Percentiles rank a stretch among this genome's conserved stretches.
phyloP scores from a whole-genome alignment of 306 rosid genomes.

The Acacia acuminata region DNA sequence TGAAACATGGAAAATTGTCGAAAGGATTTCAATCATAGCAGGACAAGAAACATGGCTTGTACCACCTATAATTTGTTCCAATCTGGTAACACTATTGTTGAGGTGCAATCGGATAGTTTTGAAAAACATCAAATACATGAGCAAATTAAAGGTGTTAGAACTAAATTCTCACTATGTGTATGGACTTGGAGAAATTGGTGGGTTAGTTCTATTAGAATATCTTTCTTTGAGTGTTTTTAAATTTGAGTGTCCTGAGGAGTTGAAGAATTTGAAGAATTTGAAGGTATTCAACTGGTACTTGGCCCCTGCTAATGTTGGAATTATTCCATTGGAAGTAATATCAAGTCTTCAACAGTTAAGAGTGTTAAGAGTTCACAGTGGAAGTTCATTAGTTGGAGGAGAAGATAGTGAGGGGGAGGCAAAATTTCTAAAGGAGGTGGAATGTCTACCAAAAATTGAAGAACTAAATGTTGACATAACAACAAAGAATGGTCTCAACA shows the following conservation, averaged over 20 bases:
- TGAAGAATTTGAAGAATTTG: background rate
- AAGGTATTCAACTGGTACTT: background rate
- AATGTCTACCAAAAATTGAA: too few species aligned
- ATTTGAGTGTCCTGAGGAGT: background rate
- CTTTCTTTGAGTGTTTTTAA: background rate
- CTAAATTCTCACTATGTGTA: background rate
- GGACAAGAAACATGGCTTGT: background rate
- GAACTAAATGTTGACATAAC: too few species aligned
- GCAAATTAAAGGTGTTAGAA: too few species aligned
- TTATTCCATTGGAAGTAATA: too few species aligned
- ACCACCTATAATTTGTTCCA: background rate
- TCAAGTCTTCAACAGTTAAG: too few species aligned
- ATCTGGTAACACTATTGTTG: background rate
- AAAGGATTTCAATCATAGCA: background rate
- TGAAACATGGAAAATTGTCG: background rate
- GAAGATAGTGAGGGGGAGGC: too few species aligned
- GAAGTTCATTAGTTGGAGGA: too few species aligned
- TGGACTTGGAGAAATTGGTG: background rate
- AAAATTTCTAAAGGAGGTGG: too few species aligned
- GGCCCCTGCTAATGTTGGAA: too few species aligned
- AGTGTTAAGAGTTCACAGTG: too few species aligned
- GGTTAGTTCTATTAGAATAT: background rate
- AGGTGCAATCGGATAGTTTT: background rate
- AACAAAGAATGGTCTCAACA: too few species aligned
- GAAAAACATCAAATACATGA: too few species aligned